A percentile compares a stretch with the other conserved stretches of the same genome.
These are phyloP conservation scores for Penicillium sp. DNA, from an alignment of 2,329 filamentous ascomycete species.

Conservation along the genomic window DNA sequence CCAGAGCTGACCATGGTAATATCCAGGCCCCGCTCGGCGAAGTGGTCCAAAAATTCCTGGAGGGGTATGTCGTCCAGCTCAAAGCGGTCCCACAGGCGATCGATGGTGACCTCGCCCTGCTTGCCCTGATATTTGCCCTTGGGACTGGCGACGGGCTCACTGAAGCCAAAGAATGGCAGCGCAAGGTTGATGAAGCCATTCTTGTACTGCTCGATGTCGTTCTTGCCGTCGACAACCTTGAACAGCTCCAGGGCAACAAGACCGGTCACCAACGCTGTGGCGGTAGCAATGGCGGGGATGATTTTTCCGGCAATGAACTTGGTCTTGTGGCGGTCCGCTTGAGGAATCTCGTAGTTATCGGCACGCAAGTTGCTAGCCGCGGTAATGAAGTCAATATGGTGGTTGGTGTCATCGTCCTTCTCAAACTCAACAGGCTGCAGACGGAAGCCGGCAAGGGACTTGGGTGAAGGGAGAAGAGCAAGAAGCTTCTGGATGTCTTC, in stretches of 20 bases:
- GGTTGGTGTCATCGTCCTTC: constrained; percentile 97
- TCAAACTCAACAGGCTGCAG: constrained; percentile 93
- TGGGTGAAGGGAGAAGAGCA: constrained; percentile 72
- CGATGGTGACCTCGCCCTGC: constrained; percentile 74
- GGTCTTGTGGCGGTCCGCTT: constrained; percentile 93
- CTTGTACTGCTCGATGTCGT: constrained; percentile 98
- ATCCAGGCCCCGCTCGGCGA: constrained; percentile 75
- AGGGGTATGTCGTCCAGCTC: constrained; percentile 86
- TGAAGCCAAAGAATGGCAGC: constrained; percentile 97
- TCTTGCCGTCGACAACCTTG: constrained; percentile 96
- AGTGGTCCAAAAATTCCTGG: constrained; percentile 77
- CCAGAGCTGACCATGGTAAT: constrained; percentile 97
- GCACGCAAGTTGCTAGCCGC: constrained; percentile 94
- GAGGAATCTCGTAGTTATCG: constrained; percentile 95
- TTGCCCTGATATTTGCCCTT: constrained; percentile 87
- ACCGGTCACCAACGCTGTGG: constrained; percentile 91
- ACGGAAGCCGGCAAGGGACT: constrained; percentile 82
- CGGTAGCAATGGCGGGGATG: constrained; percentile 96
- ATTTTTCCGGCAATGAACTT: constrained; percentile 99
- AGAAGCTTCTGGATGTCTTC: constrained; percentile 74
- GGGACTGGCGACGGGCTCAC: constrained; percentile 89
- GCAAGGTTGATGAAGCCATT: constrained; percentile 98
- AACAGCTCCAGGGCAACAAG: constrained; percentile 90
- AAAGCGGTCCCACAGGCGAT: constrained; percentile 98
- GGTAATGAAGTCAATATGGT: constrained; percentile 99